Evolutionary conservation across 169 alveolate genomes (phyloP), one percentile per base, ranked within the genome.

Genomic region (Besnoitia besnoiti): DNA sequence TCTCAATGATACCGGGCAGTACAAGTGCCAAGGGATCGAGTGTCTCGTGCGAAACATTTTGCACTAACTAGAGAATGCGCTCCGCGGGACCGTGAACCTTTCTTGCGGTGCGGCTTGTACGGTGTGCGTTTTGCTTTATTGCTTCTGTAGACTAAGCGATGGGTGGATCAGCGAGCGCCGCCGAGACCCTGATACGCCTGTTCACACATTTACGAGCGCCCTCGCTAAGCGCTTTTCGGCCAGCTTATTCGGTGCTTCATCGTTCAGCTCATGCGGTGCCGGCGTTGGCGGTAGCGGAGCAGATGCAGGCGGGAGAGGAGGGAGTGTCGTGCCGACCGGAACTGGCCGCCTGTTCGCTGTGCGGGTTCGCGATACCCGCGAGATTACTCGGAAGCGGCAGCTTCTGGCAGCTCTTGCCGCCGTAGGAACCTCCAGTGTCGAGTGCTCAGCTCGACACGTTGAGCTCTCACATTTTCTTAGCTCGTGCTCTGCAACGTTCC

Each of bases 131-230:
- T n/a, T 55, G 30, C 24, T 55, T 55, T 55, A 5, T n/a, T 55
- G 73, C 50, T 40, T 73, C 61, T 39, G 44, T 16, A 90, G 93
- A 89, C 84, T 90, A 37, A 76, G 46, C 21, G 93, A 90, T 51
- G 93, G 93, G 0, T 90, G 93, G 93, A 79, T 90, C 51, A 90
- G 85, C 55, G 93, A 90, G 27, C 93, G 93, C 47, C 84, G 93
- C 7, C 51, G 73, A 75, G 47, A 85, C 59, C 47, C 47, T 7
- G n/a, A 1, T 27, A n/a, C n/a, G 21, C 46, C 82, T 19, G 39
- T 42, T 12, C 82, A n/a, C 1, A 30, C 67, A 55, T 0, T 16
- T 55, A 21, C 67, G 24, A 19, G 67, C 67, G 24, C 12, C 67
- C 67, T n/a, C 33, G 67, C 67, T 1, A n/a, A 19, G 67, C 67